A percentile compares a stretch with the other conserved stretches of the same genome.
These are phyloP conservation scores for Sporisorium iseilematis-ciliati DNA, from an alignment of 1,284 basidiomycete genomes.

Conservation along the genomic window DNA sequence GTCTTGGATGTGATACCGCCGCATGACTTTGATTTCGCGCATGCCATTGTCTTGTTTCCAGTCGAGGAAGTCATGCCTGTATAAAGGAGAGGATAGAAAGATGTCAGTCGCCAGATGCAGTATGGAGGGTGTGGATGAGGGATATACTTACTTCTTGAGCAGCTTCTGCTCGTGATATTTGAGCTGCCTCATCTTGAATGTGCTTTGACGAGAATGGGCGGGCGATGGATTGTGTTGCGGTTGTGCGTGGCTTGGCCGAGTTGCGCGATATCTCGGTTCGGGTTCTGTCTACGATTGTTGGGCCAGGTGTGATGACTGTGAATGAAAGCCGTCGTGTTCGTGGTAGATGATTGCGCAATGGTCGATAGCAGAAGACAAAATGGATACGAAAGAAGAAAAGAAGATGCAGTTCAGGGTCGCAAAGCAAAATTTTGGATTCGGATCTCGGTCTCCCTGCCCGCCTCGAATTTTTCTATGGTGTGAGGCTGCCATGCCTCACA, in stretches of 20 bases:
- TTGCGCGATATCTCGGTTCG: neutral
- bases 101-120: neutral
- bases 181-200: constrained; percentile 64
- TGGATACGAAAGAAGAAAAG: neutral
- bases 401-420: constrained; percentile 7
- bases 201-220: neutral
- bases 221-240: neutral
- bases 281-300: neutral
- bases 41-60: constrained; percentile 96
- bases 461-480: neutral
- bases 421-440: constrained; percentile 37
- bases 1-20: constrained; percentile 82
- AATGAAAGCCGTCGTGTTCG: neutral
- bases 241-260: neutral
- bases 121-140: neutral
- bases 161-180: constrained; percentile 69
- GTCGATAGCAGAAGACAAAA: neutral
- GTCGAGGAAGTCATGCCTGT: constrained; percentile 73
- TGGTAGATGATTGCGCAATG: neutral
- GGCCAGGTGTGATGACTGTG: neutral
- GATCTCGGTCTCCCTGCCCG: constrained; percentile 19
- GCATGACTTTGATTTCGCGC: constrained; percentile 93
- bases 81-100: neutral
- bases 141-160: constrained; percentile 66
- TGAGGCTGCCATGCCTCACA: neutral